phyloP scores from a whole-genome alignment of 2,329 filamentous ascomycete genomes.

The Aspergillus alliaceus region DNA sequence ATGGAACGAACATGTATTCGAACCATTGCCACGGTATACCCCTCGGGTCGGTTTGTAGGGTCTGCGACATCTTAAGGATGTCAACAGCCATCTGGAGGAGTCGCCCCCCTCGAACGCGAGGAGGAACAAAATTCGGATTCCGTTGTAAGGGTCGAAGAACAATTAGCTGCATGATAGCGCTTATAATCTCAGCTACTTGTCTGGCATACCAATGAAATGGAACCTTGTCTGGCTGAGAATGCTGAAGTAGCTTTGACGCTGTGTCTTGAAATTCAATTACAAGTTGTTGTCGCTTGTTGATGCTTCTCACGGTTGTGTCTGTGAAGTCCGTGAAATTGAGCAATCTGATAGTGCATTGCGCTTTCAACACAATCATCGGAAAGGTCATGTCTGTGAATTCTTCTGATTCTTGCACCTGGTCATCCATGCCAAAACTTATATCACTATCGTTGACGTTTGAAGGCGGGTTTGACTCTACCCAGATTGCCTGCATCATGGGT shows the following conservation, averaged over 20 bases:
- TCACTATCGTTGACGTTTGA: constrained; percentile 32
- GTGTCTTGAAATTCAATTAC: constrained; percentile 26
- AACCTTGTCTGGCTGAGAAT: constrained; percentile 19
- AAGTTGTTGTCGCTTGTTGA: constrained; percentile 25
- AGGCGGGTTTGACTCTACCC: constrained; percentile 27
- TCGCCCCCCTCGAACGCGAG: constrained; percentile 19
- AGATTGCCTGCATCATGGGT: constrained; percentile 34
- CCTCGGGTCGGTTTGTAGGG: constrained; percentile 21
- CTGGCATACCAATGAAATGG: constrained; percentile 28
- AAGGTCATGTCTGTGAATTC: constrained; percentile 32
- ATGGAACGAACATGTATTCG: constrained; percentile 29
- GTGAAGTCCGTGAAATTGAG: constrained; percentile 27
- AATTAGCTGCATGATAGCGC: constrained; percentile 28
- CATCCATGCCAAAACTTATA: constrained; percentile 25
- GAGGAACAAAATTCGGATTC: constrained; percentile 23
- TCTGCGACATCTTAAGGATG: constrained; percentile 21
- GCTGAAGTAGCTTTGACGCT: constrained; percentile 18
- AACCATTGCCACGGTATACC: constrained; percentile 28
- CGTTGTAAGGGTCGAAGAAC: constrained; percentile 29
- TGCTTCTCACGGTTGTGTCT: constrained; percentile 22
- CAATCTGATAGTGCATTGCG: constrained; percentile 21
- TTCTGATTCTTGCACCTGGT: constrained; percentile 13
- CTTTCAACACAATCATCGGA: constrained; percentile 22
- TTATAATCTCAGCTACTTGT: constrained; percentile 21
- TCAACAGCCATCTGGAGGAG: constrained; percentile 28